Conservation (phyloP, 352 stramenopile genomes). For the Blastocystis sp. region DNA sequence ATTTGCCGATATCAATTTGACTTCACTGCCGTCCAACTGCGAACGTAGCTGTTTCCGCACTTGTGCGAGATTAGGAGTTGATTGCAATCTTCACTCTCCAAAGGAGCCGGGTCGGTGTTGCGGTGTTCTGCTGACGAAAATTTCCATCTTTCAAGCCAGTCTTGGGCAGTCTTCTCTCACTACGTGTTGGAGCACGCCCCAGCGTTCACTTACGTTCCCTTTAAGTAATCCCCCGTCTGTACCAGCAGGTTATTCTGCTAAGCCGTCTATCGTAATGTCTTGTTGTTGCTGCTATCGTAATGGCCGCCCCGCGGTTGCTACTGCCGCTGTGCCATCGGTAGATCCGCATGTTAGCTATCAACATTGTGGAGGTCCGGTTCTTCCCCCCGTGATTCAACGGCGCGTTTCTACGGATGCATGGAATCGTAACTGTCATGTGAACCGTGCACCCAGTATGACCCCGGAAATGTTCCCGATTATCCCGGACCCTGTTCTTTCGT, state of each 20-base stretch:
- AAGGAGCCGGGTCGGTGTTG: background rate
- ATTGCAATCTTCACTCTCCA: constrained; percentile 21
- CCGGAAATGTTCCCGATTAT: background rate
- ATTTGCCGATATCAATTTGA: constrained; percentile 24
- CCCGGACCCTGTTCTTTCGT: background rate
- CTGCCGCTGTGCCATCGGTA: background rate
- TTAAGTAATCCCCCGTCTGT: background rate
- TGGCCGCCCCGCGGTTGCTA: background rate
- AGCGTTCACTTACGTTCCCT: background rate
- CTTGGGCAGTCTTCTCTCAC: background rate
- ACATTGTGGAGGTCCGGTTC: background rate
- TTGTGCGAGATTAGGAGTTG: background rate
- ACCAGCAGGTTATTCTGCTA: background rate
- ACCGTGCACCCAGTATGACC: background rate
- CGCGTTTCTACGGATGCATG: background rate
- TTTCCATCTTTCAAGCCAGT: background rate
- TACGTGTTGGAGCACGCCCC: background rate
- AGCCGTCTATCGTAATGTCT: background rate
- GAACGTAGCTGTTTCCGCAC: background rate
- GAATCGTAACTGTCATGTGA: background rate
- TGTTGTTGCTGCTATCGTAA: background rate
- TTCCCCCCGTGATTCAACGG: background rate
- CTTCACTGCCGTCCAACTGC: background rate
- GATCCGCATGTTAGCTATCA: background rate
- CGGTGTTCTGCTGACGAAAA: constrained; percentile 17